Evolutionary conservation across 1,284 basidiomycete species (phyloP), one percentile per base, ranked within the genome.

Genomic region (Fistulina hepatica): DNA sequence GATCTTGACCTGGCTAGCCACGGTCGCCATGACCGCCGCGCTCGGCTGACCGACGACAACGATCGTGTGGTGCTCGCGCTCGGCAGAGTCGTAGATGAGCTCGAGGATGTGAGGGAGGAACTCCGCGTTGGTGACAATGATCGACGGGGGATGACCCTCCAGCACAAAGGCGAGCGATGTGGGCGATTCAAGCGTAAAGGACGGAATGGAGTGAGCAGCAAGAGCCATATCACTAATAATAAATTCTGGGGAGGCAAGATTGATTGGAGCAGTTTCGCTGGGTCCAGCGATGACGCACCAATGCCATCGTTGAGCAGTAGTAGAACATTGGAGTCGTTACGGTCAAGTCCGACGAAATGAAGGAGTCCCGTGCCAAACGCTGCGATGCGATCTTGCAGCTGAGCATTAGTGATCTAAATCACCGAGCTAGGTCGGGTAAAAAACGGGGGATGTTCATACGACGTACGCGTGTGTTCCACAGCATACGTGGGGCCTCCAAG

Each of bases 181-280:
- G 6, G 68, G 56, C 0, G 74, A 71, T 13, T 72, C 61, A 30
- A 86, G 59, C 2, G 82, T 85, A 47, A 81, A 66, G 0, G 84
- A 82, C 2, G 72, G 63, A 37, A 88, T 75, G 6, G 76, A 77
- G 47, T 77, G 67, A 2, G 74, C 72, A 4, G 81, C 75, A 23
- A 88, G 65, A 4, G 83, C 83, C 20, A 88, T 63, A 56, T 88
- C 84, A 16, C 73, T 65, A 36, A 86, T 67, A 44, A 88, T 48
- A 48, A 83, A 86, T 54, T 88, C 83, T 88, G 50, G 3, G 40
- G 28, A 32, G 19, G 20, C 34, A 37, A 24, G 36, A 36, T 33
- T n/a, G 30, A 33, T 7, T n/a, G 13, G 25, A 25, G n/a, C 16
- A 20, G 17, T 34, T 16, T 21, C 19, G 21, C 17, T 25, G 23